Evolutionary conservation across 2,329 filamentous ascomycete species (phyloP).

Genomic region (Talaromyces marneffei): DNA sequence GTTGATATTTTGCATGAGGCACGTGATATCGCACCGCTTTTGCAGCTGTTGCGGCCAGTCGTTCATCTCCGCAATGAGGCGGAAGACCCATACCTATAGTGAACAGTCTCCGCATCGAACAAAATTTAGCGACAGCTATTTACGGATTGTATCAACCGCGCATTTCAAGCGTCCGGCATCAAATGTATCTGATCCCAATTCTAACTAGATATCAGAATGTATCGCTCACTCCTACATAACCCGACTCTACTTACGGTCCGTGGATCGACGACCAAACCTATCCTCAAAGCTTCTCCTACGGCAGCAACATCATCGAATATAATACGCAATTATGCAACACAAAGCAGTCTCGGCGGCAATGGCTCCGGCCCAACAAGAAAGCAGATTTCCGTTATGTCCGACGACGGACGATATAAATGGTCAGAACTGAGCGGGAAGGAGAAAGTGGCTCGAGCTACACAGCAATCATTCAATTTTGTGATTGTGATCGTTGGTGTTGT

Average conservation of each 20-base stretch:
- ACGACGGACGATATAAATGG: slow-evolving; percentile 80
- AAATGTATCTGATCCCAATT: slow-evolving; percentile 17
- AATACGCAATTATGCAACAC: slow-evolving; percentile 50
- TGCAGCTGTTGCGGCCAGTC: slow-evolving; percentile 20
- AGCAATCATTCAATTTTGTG: slow-evolving; percentile 84
- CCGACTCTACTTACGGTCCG: slow-evolving; percentile 2
- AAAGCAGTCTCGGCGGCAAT: slow-evolving; percentile 42
- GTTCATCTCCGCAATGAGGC: slow-evolving; percentile 1
- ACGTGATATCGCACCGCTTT: slow-evolving; percentile 19
- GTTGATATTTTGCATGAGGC: not conserved
- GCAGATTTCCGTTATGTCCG: slow-evolving; percentile 76
- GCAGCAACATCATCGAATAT: slow-evolving; percentile 1
- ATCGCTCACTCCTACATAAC: slow-evolving; percentile 22
- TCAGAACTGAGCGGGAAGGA: slow-evolving; percentile 66
- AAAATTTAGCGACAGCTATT: not conserved
- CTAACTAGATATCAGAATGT: slow-evolving; percentile 20
- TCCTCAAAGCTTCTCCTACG: slow-evolving; percentile 4
- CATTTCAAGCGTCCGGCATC: slow-evolving; percentile 5
- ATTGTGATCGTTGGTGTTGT: slow-evolving; percentile 68
- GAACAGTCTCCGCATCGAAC: not conserved
- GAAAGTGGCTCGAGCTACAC: slow-evolving; percentile 77
- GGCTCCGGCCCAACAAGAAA: slow-evolving; percentile 51
- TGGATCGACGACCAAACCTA: not conserved
- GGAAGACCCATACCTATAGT: not conserved
- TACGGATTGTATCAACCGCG: not conserved